Percentiles rank a stretch among this genome's conserved stretches.
These are phyloP conservation scores for Phytophthora quininea DNA, from an alignment of 352 stramenopile genomes.

Conservation along the genomic window DNA sequence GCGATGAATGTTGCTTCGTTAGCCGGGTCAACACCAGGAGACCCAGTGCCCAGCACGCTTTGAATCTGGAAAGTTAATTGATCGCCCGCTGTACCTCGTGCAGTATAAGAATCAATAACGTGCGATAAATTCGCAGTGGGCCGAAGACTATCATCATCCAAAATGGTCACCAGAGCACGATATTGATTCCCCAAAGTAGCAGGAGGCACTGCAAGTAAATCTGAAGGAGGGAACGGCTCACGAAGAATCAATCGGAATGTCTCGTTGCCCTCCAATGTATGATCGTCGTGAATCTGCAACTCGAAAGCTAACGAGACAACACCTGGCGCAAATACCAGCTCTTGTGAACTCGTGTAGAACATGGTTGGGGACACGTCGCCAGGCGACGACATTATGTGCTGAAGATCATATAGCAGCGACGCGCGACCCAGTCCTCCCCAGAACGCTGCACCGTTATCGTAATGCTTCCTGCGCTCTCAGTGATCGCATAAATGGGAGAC, in stretches of 20 bases:
- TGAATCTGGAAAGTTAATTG: constrained; percentile 61
- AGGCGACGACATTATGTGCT: constrained; percentile 78
- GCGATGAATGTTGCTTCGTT: constrained; percentile 25
- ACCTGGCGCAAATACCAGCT: constrained; percentile 78
- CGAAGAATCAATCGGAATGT: constrained; percentile 66
- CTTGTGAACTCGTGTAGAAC: constrained; percentile 87
- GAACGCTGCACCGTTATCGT: constrained; percentile 85
- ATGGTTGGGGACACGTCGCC: constrained; percentile 86
- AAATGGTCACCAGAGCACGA: constrained; percentile 69
- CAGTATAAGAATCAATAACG: constrained; percentile 31
- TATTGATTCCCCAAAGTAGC: constrained; percentile 66
- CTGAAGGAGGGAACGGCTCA: constrained; percentile 32
- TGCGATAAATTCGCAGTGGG: constrained; percentile 51
- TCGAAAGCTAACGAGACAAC: constrained; percentile 89
- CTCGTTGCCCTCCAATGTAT: constrained; percentile 68
- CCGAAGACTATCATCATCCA: constrained; percentile 60
- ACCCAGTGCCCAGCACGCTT: constrained; percentile 51
- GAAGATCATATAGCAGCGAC: constrained; percentile 79
- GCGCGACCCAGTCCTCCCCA: constrained; percentile 87
- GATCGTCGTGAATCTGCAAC: constrained; percentile 93
- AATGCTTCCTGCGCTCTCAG: constrained; percentile 74
- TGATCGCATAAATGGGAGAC: constrained; percentile 85
- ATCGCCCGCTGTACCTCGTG: constrained; percentile 45
- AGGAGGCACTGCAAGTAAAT: constrained; percentile 15
- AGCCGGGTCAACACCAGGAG: constrained; percentile 19